phyloP scores from a whole-genome alignment of 73 alveolate species.

The Paraurostyla sp. region DNA sequence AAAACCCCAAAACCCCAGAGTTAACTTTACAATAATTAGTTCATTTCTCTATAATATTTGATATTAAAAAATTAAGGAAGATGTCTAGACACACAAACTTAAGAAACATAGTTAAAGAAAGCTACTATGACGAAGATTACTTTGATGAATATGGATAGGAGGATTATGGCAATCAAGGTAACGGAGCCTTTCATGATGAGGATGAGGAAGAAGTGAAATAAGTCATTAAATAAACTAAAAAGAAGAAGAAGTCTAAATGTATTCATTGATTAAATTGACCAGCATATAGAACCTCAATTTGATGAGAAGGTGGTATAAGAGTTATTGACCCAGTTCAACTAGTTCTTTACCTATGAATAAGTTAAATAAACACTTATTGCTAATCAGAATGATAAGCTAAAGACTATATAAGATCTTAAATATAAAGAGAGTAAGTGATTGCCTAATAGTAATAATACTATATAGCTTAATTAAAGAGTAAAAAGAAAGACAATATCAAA shows the following conservation, averaged over 20 bases:
- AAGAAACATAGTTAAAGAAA: conserved; percentile 38
- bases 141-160: conserved; percentile 61
- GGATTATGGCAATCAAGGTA: conserved; percentile 49
- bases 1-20: too few relatives aligned
- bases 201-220: neutral
- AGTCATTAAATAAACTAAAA: neutral
- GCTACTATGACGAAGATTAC: conserved; percentile 68
- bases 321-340: neutral
- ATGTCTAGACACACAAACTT: conserved; percentile 76
- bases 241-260: conserved; percentile 37
- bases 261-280: neutral
- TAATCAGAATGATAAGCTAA: conserved; percentile 22
- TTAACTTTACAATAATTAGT: too few relatives aligned
- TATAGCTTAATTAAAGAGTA: conserved; percentile 10
- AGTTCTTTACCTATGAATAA: conserved; percentile 50
- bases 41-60: too few relatives aligned
- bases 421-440: conserved; percentile 21
- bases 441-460: neutral
- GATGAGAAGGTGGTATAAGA: conserved; percentile 60
- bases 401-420: conserved; percentile 42
- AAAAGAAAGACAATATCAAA: conserved; percentile 16
- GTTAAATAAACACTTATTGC: conserved; percentile 50
- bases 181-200: too few relatives aligned
- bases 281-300: neutral
- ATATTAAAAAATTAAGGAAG: too few relatives aligned